Base-by-base conservation (phyloP, 805 yeast genomes). In the Yarrowia porcina region DNA sequence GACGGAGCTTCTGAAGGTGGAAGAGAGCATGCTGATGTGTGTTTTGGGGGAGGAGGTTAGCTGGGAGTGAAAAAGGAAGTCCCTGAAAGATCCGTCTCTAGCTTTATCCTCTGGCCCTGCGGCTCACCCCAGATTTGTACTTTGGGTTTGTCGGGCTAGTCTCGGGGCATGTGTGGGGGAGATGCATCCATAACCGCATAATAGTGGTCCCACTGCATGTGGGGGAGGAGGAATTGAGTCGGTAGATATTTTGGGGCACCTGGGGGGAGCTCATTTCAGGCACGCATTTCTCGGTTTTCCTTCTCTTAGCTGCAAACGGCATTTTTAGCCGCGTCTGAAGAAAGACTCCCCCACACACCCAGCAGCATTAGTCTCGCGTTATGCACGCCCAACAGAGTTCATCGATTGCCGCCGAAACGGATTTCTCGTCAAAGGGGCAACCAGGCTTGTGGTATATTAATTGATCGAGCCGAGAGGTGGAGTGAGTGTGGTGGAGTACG, bases 141-240 rank as follows among this genome's bases (percentile, higher is more conserved):
- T 50, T 52, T 35, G 59, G 38, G 59, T 52, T 52, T 52, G 56
- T 36, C 59, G 59, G 59, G 59, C 59, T 36, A 35, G 59, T 52
- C 59, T 52, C 59, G 59, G 59, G 23, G 44, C 17, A 15, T 2
- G 32, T 52, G 59, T 52, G 59, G 59, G 59, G 59, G 59, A 52
- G 33, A 18, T 21, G 59, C 59, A 36, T 52, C 59, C 32, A 49
- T 49, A 49, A 49, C 56, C 56, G 56, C 56, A 32, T 32, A 17
- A 18, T 18, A n/a, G 36, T 18, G 47, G 47, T 20, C 47, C 18
- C 20, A 15, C 18, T 41, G 47, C 18, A n/a, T 18, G 30, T 23
- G 35, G 11, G n/a, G n/a, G 49, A n/a, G 11, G 23, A 18, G 23
- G n/a, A 3, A 20, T 7, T 7, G 13, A 9, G 9, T 7, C n/a